Percentiles rank a stretch among this genome's conserved stretches.
phyloP scores from a whole-genome alignment of 2,329 filamentous ascomycete species.

The Fusarium paranaense region DNA sequence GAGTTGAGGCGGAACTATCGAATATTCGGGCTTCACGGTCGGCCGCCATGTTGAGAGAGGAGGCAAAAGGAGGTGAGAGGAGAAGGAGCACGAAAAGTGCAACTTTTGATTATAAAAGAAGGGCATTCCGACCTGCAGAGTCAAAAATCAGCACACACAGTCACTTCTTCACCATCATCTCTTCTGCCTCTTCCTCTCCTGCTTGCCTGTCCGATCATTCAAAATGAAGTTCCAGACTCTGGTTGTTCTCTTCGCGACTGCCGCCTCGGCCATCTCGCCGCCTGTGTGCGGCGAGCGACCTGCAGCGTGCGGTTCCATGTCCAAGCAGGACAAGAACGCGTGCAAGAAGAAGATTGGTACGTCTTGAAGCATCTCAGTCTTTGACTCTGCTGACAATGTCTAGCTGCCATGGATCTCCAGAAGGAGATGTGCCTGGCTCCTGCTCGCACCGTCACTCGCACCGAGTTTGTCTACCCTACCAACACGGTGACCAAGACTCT shows the following conservation, averaged over 20 bases:
- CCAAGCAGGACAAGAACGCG: neutral
- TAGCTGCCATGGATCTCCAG: neutral
- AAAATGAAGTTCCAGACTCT: neutral
- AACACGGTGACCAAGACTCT: neutral
- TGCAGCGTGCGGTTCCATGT: neutral
- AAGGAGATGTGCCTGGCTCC: neutral
- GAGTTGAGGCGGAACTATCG: neutral
- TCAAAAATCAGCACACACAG: neutral
- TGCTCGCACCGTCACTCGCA: neutral
- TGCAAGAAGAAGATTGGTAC: neutral
- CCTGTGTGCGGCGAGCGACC: neutral
- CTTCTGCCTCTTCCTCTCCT: neutral
- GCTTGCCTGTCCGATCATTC: neutral
- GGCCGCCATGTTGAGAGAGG: neutral
- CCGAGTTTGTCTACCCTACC: neutral
- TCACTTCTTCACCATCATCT: neutral
- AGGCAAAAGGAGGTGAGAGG: neutral
- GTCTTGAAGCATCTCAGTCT: neutral
- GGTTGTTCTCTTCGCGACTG: neutral
- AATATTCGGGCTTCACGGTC: neutral
- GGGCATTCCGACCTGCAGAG: neutral
- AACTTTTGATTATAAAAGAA: neutral
- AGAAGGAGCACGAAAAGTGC: neutral
- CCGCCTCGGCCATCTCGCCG: neutral
- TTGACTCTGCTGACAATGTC: neutral